Conservation (phyloP, 2,329 filamentous ascomycete genomes). For the Aureobasidium namibiae region DNA sequence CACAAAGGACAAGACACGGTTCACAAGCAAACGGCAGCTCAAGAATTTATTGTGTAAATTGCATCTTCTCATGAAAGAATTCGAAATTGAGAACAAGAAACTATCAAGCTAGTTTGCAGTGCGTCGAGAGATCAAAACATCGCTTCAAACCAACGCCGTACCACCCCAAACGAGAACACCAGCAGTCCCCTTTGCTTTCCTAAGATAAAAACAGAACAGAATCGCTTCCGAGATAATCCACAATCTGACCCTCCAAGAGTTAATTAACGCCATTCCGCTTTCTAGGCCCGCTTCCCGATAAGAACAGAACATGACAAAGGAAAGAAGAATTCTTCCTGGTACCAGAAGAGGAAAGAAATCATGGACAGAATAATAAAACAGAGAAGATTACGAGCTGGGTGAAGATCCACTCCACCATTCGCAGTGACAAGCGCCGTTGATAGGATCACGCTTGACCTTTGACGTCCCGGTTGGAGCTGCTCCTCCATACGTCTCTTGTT, state of each 20-base stretch:
- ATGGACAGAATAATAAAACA: background rate
- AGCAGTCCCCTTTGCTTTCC: background rate
- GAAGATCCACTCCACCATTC: constrained; percentile 26
- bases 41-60: background rate
- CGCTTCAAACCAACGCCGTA: background rate
- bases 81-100: background rate
- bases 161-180: background rate
- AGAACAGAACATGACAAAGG: background rate
- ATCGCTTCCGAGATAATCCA: background rate
- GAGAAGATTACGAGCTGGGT: background rate
- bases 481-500: constrained; percentile 11
- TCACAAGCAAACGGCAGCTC: background rate
- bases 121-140: background rate
- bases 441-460: constrained; percentile 14
- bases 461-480: background rate
- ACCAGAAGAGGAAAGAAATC: constrained; percentile 3
- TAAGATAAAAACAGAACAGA: background rate
- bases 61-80: background rate
- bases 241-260: background rate
- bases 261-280: constrained; percentile 1
- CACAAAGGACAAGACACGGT: background rate
- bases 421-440: constrained; percentile 27
- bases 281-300: constrained; percentile 1
- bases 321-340: constrained; percentile 1
- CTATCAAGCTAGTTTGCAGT: constrained; percentile 3